Percentiles rank a stretch among this genome's conserved stretches.
Conservation (phyloP, 768 basidiomycete genomes). For the Trametes sanguinea region DNA sequence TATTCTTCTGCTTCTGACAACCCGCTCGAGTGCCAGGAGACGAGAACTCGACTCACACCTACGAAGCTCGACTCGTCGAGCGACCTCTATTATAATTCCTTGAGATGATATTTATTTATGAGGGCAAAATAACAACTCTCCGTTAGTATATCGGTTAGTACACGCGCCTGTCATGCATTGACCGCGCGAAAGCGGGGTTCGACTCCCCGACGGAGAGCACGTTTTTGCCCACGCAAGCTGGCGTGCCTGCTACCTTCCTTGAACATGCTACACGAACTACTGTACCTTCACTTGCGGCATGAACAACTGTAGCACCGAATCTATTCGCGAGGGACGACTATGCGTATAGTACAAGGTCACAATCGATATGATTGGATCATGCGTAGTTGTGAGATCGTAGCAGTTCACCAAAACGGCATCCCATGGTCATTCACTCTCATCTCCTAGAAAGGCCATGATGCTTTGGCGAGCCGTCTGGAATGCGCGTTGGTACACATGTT, state of each 20-base stretch:
- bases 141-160: conserved; percentile 25
- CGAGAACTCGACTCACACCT: too few relatives aligned
- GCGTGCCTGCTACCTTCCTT: neutral
- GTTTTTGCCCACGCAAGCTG: neutral
- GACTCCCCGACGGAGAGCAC: conserved; percentile 32
- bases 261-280: too few relatives aligned
- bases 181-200: conserved; percentile 37
- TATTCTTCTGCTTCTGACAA: too few relatives aligned
- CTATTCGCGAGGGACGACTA: neutral
- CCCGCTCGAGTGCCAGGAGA: too few relatives aligned
- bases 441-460: conserved; percentile 71
- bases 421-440: conserved; percentile 56
- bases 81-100: too few relatives aligned
- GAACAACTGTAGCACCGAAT: too few relatives aligned
- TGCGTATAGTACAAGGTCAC: neutral
- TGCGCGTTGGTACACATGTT: neutral
- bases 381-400: too few relatives aligned
- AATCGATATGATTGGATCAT: too few relatives aligned
- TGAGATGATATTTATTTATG: too few relatives aligned
- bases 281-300: too few relatives aligned
- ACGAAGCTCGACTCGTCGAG: too few relatives aligned
- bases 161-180: conserved; percentile 19
- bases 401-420: too few relatives aligned
- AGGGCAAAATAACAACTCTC: neutral
- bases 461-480: conserved; percentile 50